Conservation (phyloP, 2,329 filamentous ascomycete genomes). For the Colletotrichum camelliae region DNA sequence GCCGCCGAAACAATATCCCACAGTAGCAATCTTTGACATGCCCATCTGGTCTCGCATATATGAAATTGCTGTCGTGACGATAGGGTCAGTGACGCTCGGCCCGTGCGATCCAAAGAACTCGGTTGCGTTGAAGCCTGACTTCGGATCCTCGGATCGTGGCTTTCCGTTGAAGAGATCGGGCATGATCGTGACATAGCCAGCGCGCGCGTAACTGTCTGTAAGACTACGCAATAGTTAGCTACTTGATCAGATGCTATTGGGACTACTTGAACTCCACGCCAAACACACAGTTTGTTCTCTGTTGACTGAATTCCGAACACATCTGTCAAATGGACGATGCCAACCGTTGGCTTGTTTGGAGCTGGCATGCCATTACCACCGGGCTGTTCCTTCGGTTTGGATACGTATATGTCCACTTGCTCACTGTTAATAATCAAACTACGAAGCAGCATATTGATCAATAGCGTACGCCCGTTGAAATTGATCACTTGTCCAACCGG, state of each 20-base stretch:
- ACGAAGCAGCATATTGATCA: accelerated
- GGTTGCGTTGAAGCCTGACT: constrained; percentile 40
- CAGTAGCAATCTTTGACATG: constrained; percentile 57
- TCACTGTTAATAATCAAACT: accelerated
- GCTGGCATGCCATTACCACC: background rate
- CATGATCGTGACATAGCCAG: constrained; percentile 69
- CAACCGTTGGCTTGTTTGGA: background rate
- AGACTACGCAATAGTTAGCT: constrained; percentile 32
- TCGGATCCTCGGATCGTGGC: constrained; percentile 44
- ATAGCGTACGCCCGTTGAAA: background rate
- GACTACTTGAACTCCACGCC: accelerated
- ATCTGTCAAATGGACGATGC: constrained; percentile 33
- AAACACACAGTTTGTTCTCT: constrained; percentile 20
- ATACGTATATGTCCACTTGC: constrained; percentile 2
- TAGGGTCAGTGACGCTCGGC: constrained; percentile 45
- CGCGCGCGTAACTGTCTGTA: constrained; percentile 70
- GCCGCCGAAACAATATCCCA: constrained; percentile 72
- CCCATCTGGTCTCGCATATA: constrained; percentile 51
- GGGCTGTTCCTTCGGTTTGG: background rate
- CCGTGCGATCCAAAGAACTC: constrained; percentile 46
- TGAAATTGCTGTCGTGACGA: constrained; percentile 48
- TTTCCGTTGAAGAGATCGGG: constrained; percentile 71
- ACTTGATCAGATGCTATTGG: background rate
- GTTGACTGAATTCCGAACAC: constrained; percentile 39
- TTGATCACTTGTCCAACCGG: background rate